Evolutionary conservation across 2,329 filamentous ascomycete species (phyloP), one percentile per base, ranked within the genome.

Genomic region (Fusarium praegraminearum): DNA sequence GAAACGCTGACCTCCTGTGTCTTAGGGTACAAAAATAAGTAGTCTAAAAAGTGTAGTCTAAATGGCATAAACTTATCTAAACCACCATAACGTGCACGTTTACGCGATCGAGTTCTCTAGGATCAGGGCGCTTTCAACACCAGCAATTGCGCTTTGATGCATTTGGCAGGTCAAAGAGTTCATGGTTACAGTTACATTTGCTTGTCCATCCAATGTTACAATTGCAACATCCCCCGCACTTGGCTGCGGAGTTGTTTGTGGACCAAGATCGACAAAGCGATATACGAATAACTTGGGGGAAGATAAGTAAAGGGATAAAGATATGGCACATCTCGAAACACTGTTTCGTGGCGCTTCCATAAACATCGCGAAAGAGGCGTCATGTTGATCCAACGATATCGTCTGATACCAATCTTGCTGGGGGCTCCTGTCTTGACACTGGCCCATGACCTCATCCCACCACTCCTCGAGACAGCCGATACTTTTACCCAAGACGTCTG

Each of bases 371-470:
- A 36, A 10, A n/a, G 33, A 36, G 32, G 2, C 4, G 2, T 3
- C 53, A 65, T 65, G 46, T 24, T 65, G 13, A 7, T 13, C 8
- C 38, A 18, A 47, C 5, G 13, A 20, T 20, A 26, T 38, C 5
- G 46, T 8, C 16, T 12, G 8, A 44, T 41, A 5, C 22, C 36
- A 7, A 7, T 40, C 13, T 12, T 65, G 7, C 54, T 65, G 3
- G 46, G 33, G 5, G 15, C 18, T 5, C 54, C 53, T 5, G n/a
- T 33, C 1, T 2, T 47, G 4, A 9, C 20, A 4, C 20, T n/a
- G 33, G 63, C 62, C 15, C 62, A 66, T 26, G 46, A 66, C 2
- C 44, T 66, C 2, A 41, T 66, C 0, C 63, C 63, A 5, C 63
- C 63, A 0, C 36, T 66, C 13, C 47, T 51, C 1, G 55, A 66